Evolutionary conservation across 257 asterid genomes (phyloP).

Genomic region (Solanum sitiens): DNA sequence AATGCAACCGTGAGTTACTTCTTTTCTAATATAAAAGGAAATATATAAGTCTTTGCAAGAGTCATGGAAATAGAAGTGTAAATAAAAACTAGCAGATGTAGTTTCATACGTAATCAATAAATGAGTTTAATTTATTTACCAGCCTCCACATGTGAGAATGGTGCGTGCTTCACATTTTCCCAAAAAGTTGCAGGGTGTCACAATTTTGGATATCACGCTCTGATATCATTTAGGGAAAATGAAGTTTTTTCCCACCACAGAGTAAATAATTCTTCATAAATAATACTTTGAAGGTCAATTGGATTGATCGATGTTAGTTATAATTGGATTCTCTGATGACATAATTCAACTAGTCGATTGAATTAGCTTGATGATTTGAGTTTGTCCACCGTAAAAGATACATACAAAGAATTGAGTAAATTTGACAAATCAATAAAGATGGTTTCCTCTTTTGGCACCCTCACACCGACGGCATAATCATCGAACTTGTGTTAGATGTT

Average conservation of each 20-base stretch:
- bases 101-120: constrained; percentile 22
- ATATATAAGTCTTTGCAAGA: too few species aligned
- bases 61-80: too few species aligned
- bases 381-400: constrained; percentile 28
- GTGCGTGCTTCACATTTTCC: constrained; percentile 59
- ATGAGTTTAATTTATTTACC: constrained; percentile 29
- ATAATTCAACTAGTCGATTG: constrained; percentile 29
- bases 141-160: constrained; percentile 19
- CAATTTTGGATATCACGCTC: constrained; percentile 39
- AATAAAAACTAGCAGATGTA: too few species aligned
- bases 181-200: constrained; percentile 40
- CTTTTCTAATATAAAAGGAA: too few species aligned
- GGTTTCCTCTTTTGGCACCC: constrained; percentile 45
- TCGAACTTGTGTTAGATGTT: constrained; percentile 56
- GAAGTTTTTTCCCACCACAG: constrained; percentile 63
- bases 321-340: constrained; percentile 36
- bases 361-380: constrained; percentile 43
- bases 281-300: not conserved
- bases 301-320: constrained; percentile 21
- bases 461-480: constrained; percentile 17
- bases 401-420: constrained; percentile 74
- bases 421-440: constrained; percentile 19
- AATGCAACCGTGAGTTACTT: too few species aligned
- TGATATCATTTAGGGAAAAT: constrained; percentile 44
- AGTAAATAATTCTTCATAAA: constrained; percentile 44